These are phyloP conservation scores for Bipolaris cookei DNA, from an alignment of 2,329 filamentous ascomycete species.

Conservation along the genomic window DNA sequence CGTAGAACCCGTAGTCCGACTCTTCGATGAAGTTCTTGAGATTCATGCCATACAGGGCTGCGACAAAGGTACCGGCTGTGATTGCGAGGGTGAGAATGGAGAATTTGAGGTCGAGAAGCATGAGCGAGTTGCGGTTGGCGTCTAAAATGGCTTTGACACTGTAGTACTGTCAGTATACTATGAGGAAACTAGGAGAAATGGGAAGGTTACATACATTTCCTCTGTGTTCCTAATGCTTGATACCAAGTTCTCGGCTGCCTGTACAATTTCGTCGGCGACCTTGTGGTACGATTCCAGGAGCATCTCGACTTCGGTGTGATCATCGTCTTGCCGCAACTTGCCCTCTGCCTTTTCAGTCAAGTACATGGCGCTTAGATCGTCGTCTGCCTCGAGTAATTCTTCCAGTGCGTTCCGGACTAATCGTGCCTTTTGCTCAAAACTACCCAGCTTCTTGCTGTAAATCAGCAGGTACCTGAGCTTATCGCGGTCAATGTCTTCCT, in stretches of 20 bases:
- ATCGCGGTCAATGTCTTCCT: constrained; percentile 95
- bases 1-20: constrained; percentile 81
- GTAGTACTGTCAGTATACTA: constrained; percentile 25
- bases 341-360: constrained; percentile 85
- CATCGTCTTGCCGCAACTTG: constrained; percentile 74
- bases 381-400: constrained; percentile 92
- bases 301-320: constrained; percentile 97
- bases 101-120: constrained; percentile 96
- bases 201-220: constrained; percentile 76
- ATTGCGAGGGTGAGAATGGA: constrained; percentile 94
- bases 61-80: constrained; percentile 91
- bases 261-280: constrained; percentile 96
- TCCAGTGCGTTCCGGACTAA: constrained; percentile 94
- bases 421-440: constrained; percentile 96
- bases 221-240: constrained; percentile 97
- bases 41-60: constrained; percentile 99
- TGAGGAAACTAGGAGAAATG: neutral
- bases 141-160: constrained; percentile 96
- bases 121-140: constrained; percentile 96
- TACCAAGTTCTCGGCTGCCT: constrained; percentile 90
- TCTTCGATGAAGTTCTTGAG: constrained; percentile 98
- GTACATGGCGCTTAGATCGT: constrained; percentile 95
- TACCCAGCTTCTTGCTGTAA: constrained; percentile 92
- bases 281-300: constrained; percentile 97
- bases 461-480: constrained; percentile 90